These are phyloP conservation scores for Brasilioporus rufonigricans DNA, from an alignment of 768 basidiomycete genomes.

Conservation along the genomic window DNA sequence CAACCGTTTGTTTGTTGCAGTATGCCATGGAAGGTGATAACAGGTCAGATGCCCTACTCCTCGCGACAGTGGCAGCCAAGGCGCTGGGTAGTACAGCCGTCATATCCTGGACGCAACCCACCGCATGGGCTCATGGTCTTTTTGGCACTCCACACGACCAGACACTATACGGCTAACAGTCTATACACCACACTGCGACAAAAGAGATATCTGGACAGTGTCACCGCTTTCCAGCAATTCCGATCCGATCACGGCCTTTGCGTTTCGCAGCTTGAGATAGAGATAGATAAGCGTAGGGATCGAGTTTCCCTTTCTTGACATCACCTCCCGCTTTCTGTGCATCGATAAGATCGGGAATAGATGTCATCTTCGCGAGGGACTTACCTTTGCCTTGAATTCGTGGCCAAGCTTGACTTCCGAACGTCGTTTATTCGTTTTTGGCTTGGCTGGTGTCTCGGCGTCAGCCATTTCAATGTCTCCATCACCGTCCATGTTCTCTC, in stretches of 20 bases:
- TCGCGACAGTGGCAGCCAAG: conserved; percentile 54
- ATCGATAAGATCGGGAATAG: not conserved
- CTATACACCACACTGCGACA: not conserved
- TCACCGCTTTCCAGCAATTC: conserved; percentile 64
- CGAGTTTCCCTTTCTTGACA: conserved; percentile 79
- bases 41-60: conserved; percentile 60
- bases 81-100: conserved; percentile 39
- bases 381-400: conserved; percentile 95
- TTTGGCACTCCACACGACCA: conserved; percentile 76
- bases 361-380: conserved; percentile 21
- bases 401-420: conserved; percentile 65
- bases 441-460: conserved; percentile 42
- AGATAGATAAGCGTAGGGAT: conserved; percentile 91
- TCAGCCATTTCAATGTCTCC: conserved; percentile 79
- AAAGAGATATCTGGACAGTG: conserved; percentile 1
- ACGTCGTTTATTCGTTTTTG: conserved; percentile 51
- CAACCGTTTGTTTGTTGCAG: conserved; percentile 60
- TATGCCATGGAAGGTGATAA: conserved; percentile 87
- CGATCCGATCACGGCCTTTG: conserved; percentile 46
- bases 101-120: conserved; percentile 57
- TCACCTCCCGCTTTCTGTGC: conserved; percentile 91
- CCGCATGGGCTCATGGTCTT: conserved; percentile 56
- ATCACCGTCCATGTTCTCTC: conserved; percentile 60
- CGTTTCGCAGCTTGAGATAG: conserved; percentile 80
- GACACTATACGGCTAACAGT: conserved; percentile 60